These are phyloP conservation scores for Tolypocladium endophyticum DNA, from an alignment of 2,329 filamentous ascomycete species.

Conservation along the genomic window DNA sequence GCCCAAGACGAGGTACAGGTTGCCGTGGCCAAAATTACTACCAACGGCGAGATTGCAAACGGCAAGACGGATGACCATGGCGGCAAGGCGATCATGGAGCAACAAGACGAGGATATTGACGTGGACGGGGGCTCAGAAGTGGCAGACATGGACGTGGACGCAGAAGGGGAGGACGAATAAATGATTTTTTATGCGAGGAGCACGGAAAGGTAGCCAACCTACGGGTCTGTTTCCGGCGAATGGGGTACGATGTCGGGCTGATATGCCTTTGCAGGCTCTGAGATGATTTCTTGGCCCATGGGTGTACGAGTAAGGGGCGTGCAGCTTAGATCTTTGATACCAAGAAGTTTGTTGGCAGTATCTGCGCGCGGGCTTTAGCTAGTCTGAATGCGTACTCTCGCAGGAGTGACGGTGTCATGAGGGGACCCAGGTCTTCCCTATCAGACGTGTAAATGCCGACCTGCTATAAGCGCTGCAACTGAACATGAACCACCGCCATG, in stretches of 20 bases:
- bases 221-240: background rate
- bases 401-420: background rate
- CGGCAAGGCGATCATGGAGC: background rate
- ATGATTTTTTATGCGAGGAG: background rate
- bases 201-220: background rate
- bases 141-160: slow-evolving; percentile 19
- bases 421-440: background rate
- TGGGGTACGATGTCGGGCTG: background rate
- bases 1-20: slow-evolving; percentile 23
- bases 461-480: too few relatives aligned
- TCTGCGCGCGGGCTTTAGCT: background rate
- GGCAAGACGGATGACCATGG: slow-evolving; percentile 4
- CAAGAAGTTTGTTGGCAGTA: background rate
- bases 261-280: background rate
- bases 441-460: background rate
- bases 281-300: background rate
- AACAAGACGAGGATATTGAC: slow-evolving; percentile 6
- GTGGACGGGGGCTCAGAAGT: background rate
- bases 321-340: background rate
- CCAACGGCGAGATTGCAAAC: slow-evolving; percentile 11
- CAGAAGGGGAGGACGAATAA: slow-evolving; percentile 22
- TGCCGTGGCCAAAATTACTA: slow-evolving; percentile 13
- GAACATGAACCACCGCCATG: too few relatives aligned
- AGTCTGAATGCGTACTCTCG: background rate
- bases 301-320: background rate